These are phyloP conservation scores for Yarrowia sp. DNA, from an alignment of 805 yeast species.

Conservation along the genomic window DNA sequence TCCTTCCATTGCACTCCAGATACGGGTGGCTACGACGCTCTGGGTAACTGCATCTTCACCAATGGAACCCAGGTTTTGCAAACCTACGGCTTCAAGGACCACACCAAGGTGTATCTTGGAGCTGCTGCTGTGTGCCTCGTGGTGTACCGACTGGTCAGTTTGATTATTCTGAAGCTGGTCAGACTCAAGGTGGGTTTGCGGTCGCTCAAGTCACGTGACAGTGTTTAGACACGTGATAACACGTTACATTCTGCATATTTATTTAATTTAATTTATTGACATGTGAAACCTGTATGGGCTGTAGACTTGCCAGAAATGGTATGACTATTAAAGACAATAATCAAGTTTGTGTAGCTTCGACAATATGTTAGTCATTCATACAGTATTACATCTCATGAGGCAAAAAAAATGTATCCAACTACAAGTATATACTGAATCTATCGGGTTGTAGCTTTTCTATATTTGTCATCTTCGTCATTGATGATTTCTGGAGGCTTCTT, in stretches of 20 bases:
- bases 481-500: slow-evolving; percentile 11
- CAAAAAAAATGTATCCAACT: too few relatives aligned
- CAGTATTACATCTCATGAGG: too few relatives aligned
- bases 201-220: not conserved
- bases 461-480: too few relatives aligned
- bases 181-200: slow-evolving; percentile 31
- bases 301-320: too few relatives aligned
- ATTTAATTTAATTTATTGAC: not conserved
- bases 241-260: not conserved
- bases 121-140: slow-evolving; percentile 32
- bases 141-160: slow-evolving; percentile 33
- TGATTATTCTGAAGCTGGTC: slow-evolving; percentile 30
- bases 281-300: too few relatives aligned
- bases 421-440: too few relatives aligned
- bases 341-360: too few relatives aligned
- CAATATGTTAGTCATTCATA: too few relatives aligned
- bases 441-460: too few relatives aligned
- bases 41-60: slow-evolving; percentile 46
- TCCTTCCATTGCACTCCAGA: slow-evolving; percentile 23
- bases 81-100: slow-evolving; percentile 45
- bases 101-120: slow-evolving; percentile 30
- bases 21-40: slow-evolving; percentile 30
- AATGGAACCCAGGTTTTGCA: slow-evolving; percentile 57
- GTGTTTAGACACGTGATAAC: not conserved
- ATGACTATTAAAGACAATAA: too few relatives aligned